A percentile compares a stretch with the other conserved stretches of the same genome.
These are phyloP conservation scores for Wickerhamomyces tratensis DNA, from an alignment of 805 yeast species.

Conservation along the genomic window DNA sequence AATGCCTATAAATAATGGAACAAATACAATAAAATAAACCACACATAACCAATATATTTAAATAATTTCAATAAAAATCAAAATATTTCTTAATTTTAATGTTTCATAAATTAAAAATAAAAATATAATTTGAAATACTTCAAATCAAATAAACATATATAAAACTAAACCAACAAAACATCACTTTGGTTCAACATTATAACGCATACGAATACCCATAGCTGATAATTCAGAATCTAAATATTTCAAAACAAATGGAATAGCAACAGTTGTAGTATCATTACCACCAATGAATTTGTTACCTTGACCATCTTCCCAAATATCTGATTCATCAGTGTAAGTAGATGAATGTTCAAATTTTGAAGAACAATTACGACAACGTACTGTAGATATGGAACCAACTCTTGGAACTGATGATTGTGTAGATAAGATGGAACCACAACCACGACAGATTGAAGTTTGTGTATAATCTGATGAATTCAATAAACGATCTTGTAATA, in stretches of 20 bases:
- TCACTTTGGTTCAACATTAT: constrained; percentile 65
- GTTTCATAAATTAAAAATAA: too few relatives aligned
- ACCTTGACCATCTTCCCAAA: constrained; percentile 98
- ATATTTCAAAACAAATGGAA: constrained; percentile 93
- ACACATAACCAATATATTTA: too few relatives aligned
- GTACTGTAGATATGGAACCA: constrained; percentile 65
- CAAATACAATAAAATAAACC: too few relatives aligned
- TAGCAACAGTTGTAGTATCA: constrained; percentile 89
- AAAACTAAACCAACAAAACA: too few relatives aligned
- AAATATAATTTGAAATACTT: too few relatives aligned
- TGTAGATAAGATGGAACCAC: constrained; percentile 88
- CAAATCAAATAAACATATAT: too few relatives aligned
- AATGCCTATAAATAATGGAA: too few relatives aligned
- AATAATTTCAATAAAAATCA: too few relatives aligned
- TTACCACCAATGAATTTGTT: constrained; percentile 85
- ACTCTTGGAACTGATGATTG: constrained; percentile 87
- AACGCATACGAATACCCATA: constrained; percentile 93
- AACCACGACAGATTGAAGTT: constrained; percentile 78
- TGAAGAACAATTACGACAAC: constrained; percentile 88
- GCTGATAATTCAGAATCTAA: constrained; percentile 93
- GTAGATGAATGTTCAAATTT: constrained; percentile 48
- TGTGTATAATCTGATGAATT: constrained; percentile 90
- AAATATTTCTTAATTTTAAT: too few relatives aligned
- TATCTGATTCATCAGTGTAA: constrained; percentile 58
- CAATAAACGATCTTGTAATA: constrained; percentile 90